Base-by-base conservation (phyloP, 2,329 filamentous ascomycete genomes). In the Sclerotinia subarctica region DNA sequence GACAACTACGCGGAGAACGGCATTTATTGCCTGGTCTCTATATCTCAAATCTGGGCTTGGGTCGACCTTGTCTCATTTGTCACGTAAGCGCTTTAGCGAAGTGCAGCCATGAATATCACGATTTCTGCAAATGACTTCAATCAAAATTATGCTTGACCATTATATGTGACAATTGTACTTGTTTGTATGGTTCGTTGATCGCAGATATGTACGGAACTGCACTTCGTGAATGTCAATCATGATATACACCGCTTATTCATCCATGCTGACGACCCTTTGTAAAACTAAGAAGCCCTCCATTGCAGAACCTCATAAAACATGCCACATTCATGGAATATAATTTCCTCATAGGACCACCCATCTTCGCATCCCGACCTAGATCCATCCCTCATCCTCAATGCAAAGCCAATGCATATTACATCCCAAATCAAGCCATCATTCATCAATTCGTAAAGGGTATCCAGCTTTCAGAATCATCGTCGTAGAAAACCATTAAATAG, bases 1-100 rank as follows among this genome's bases (percentile, higher is more conserved):
- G 86, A 88, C 86, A 88, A 87, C 82, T 84, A 88, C 88, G 88
- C 85, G 87, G 82, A 71, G 88, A 89, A 90, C 88, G 88, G 88
- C 87, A 78, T 80, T 78, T 80, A 77, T 81, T 81, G 85, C 85
- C 85, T 88, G 85, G 85, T 88, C 86, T 83, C 84, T 83, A 87
- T 79, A 81, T 81, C 82, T 62, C 81, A 64, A 46, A 67, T 62
- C 49, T 67, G 65, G 57, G 65, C 57, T 67, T 63, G 65, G 65
- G 49, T 67, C 65, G 65, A 66, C 68, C 58, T 67, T 64, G 80
- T 78, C 80, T 79, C 78, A 79, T 70, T 80, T 83, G 82, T 83
- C 80, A 81, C 80, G 82, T 81, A 79, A 73, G 71, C 72, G 75
- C 74, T 74, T 69, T 73, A 74, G 72, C 52, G 57, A 67, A 64